A percentile compares a stretch with the other conserved stretches of the same genome.
These are phyloP conservation scores for Passiflora organensis DNA, from an alignment of 345 rosid genomes.

Conservation along the genomic window DNA sequence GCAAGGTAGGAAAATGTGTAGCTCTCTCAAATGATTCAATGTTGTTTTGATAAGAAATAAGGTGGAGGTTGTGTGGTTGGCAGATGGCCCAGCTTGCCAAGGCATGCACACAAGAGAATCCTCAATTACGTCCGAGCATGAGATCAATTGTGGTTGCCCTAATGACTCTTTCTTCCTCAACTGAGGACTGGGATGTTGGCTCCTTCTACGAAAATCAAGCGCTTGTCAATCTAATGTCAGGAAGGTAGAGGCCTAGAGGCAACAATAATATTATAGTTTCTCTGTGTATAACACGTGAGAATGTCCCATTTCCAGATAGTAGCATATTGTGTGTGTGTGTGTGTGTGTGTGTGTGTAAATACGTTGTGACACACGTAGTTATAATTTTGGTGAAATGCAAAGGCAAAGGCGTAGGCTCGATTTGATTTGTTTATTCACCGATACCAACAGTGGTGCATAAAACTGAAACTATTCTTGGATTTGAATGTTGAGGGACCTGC, in stretches of 20 bases:
- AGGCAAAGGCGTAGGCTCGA: too few relatives aligned
- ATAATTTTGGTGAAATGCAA: too few relatives aligned
- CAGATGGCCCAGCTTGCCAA: conserved; percentile 91
- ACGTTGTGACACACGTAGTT: too few relatives aligned
- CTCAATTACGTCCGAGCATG: conserved; percentile 79
- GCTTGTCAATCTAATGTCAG: conserved; percentile 76
- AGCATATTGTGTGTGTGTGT: too few relatives aligned
- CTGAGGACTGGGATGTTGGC: conserved; percentile 73
- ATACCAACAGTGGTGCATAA: too few relatives aligned
- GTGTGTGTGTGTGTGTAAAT: too few relatives aligned
- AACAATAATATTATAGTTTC: neutral
- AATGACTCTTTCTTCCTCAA: conserved; percentile 73
- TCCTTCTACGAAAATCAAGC: conserved; percentile 63
- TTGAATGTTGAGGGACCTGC: too few relatives aligned
- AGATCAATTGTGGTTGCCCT: conserved; percentile 84
- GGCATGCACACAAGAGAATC: conserved; percentile 80
- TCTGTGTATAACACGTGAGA: neutral
- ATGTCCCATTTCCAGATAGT: neutral
- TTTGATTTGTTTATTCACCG: too few relatives aligned
- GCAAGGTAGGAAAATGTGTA: conserved; percentile 51
- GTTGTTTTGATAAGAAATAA: neutral
- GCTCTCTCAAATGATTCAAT: too few relatives aligned
- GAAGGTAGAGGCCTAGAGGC: conserved; percentile 56
- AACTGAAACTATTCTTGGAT: too few relatives aligned
- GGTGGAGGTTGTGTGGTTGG: neutral